phyloP scores from a whole-genome alignment of 768 basidiomycete genomes.

The Lentinula edodes region DNA sequence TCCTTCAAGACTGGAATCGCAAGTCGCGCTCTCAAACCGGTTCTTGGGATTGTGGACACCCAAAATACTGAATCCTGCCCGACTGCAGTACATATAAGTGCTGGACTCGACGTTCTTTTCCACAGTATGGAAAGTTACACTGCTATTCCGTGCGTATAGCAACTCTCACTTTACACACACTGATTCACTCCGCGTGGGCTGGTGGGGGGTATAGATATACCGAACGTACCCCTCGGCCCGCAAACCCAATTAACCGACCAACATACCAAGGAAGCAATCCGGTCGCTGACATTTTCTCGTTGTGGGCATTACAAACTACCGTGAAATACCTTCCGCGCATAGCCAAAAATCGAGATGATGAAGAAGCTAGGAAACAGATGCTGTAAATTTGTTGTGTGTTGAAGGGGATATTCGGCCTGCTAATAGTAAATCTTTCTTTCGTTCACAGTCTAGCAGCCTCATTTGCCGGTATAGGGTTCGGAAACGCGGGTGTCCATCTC shows the following conservation, averaged over 20 bases:
- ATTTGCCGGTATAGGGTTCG: conserved; percentile 94
- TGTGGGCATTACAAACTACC: conserved; percentile 89
- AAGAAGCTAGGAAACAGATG: conserved; percentile 87
- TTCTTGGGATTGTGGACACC: conserved; percentile 64
- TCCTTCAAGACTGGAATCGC: conserved; percentile 98
- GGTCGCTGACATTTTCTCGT: conserved; percentile 92
- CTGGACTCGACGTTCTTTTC: conserved; percentile 95
- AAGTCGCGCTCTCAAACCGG: conserved; percentile 84
- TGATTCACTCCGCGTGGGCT: not conserved
- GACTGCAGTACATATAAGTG: conserved; percentile 85
- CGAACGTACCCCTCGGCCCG: conserved; percentile 83
- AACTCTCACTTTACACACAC: conserved; percentile 13
- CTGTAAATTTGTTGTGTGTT: conserved; percentile 44
- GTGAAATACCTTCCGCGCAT: conserved; percentile 87
- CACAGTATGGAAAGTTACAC: conserved; percentile 95
- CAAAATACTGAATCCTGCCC: conserved; percentile 90
- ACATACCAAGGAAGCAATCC: conserved; percentile 94
- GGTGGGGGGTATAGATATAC: conserved; percentile 53
- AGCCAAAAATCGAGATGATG: conserved; percentile 70
- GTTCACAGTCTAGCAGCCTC: conserved; percentile 73
- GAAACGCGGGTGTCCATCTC: conserved; percentile 88
- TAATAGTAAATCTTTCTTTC: not conserved
- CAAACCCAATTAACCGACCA: conserved; percentile 86
- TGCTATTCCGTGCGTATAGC: conserved; percentile 69
- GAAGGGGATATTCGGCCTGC: not conserved